Base-by-base conservation (phyloP, 2,329 filamentous ascomycete genomes). In the Trichoderma pleuroti region DNA sequence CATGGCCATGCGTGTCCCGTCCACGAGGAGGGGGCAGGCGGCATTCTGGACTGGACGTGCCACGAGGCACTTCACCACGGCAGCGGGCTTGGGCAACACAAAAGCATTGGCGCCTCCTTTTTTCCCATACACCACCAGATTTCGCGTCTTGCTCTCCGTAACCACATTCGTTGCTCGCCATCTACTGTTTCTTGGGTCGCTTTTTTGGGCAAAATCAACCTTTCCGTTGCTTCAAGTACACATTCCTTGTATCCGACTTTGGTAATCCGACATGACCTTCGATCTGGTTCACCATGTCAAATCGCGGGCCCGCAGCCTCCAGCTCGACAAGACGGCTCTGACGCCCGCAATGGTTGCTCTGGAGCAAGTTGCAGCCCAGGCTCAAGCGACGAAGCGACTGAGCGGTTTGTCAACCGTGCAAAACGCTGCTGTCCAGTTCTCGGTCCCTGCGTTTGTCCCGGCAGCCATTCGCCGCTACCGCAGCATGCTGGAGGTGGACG, bases 401-500 rank as follows among this genome's bases (percentile, higher is more conserved):
- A 78, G 76, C 74, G 80, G 77, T 73, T 73, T 77, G 30, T 74
- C 77, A 1, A 59, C 68, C 16, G 74, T 62, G 9, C 72, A 75
- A 46, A 73, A 74, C 11, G 74, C 73, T 28, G 10, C 42, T 16
- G 36, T 57, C 8, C 54, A 65, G 14, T 64, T 66, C 21, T 70
- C 71, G 24, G 21, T 57, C 12, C 36, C 73, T 4, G 63, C 74
- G 10, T 68, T 66, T 42, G 56, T 73, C 2, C 70, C 74, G 24
- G 65, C 66, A 62, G 75, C 74, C 5, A 70, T 76, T 42, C 80
- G 73, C 8, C 80, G 81, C 56, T 86, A 83, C 73, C 82, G 84
- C 71, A 88, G 86, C 77, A 86, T 88, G 86, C 80, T 88, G 24
- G 83, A 86, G 59, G 79, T 88, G 21, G 85, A 86, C 57, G 81